Evolutionary conservation across 164 flowering plant genomes (phyloP).

Genomic region (Tinospora cordifolia): DNA sequence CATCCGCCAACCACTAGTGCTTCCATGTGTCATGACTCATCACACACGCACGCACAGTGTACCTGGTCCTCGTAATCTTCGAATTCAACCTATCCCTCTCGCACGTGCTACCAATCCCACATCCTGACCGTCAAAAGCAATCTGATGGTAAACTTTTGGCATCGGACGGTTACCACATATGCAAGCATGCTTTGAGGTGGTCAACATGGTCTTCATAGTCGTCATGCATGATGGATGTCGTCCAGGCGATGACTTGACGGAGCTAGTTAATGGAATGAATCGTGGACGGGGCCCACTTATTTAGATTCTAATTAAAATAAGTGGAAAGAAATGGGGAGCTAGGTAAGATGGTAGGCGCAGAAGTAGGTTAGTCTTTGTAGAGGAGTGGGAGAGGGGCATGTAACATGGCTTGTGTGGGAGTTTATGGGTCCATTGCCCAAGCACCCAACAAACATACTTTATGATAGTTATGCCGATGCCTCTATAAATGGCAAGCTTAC

Average conservation of each 20-base stretch:
- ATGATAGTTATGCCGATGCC: constrained; percentile 2
- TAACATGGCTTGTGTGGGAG: constrained; percentile 9
- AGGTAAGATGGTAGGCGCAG: background rate
- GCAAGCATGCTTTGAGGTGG: background rate
- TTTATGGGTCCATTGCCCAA: background rate
- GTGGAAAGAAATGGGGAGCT: background rate
- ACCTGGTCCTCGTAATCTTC: constrained; percentile 32
- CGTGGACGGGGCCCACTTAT: background rate
- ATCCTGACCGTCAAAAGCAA: background rate
- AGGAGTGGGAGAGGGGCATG: background rate
- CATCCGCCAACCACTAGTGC: constrained; percentile 19
- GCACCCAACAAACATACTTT: constrained; percentile 10
- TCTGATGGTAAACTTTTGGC: background rate
- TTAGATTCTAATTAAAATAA: background rate
- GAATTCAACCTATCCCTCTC: constrained; percentile 21
- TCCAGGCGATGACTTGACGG: background rate
- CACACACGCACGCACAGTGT: too few relatives aligned
- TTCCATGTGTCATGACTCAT: background rate
- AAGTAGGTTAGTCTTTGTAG: background rate
- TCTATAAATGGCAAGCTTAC: background rate
- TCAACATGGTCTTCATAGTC: background rate
- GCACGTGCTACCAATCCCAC: constrained; percentile 18
- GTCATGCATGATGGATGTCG: background rate
- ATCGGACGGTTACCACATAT: background rate
- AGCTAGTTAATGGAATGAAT: background rate